A percentile compares a stretch with the other conserved stretches of the same genome.
Conservation (phyloP, 139 green algal genomes). For the Micractinium sp. region DNA sequence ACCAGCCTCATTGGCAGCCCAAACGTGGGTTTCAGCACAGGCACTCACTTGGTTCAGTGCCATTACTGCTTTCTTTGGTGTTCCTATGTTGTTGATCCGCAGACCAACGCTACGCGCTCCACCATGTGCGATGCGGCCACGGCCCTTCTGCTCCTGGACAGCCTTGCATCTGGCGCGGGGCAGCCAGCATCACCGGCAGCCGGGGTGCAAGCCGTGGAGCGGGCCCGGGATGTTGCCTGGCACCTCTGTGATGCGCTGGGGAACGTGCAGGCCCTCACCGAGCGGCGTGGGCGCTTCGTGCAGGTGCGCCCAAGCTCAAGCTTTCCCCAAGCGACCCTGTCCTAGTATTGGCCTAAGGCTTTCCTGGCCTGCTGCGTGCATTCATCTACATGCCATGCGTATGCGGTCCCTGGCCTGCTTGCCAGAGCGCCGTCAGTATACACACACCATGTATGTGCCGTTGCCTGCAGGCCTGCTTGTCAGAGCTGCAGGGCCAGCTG, state of each 20-base stretch:
- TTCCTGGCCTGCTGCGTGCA: not conserved
- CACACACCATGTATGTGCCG: not conserved
- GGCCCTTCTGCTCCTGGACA: slow-evolving; percentile 12
- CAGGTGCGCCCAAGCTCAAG: not conserved
- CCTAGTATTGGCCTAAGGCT: not conserved
- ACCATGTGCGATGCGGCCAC: slow-evolving; percentile 13
- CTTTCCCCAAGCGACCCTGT: too few relatives aligned
- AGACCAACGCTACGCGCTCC: not conserved
- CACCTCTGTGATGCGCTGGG: slow-evolving; percentile 16
- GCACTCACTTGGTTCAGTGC: not conserved
- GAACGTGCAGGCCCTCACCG: slow-evolving; percentile 7
- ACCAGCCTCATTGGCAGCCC: too few relatives aligned
- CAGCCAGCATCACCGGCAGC: not conserved
- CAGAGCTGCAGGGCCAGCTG: slow-evolving; percentile 3
- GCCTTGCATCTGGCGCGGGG: not conserved
- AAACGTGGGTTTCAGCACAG: too few relatives aligned
- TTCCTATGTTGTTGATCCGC: not conserved
- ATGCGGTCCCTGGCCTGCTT: too few relatives aligned
- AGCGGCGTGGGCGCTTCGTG: slow-evolving; percentile 14
- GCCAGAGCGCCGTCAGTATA: too few relatives aligned
- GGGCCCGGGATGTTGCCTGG: not conserved
- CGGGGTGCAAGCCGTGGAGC: not conserved
- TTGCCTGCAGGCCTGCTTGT: not conserved
- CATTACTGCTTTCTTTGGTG: not conserved
- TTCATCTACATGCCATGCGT: not conserved